phyloP scores from a whole-genome alignment of 306 rosid species.

The Quercus mongolica region DNA sequence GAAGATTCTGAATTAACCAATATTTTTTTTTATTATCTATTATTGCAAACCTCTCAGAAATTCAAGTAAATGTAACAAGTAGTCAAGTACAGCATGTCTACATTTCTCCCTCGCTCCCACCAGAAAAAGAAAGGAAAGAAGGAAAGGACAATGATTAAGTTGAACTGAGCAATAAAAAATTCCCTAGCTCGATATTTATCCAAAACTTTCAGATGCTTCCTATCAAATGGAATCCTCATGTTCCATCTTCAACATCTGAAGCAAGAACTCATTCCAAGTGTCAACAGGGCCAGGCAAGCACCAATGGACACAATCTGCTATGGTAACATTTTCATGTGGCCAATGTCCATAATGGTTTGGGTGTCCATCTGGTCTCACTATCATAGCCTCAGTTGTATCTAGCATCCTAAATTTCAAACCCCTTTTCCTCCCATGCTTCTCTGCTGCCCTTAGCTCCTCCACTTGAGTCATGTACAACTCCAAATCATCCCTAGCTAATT shows the following conservation, averaged over 20 bases:
- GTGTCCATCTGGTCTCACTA: constrained; percentile 87
- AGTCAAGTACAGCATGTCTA: too few relatives aligned
- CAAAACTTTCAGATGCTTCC: background rate
- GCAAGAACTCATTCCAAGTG: constrained; percentile 81
- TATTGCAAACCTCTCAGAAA: too few relatives aligned
- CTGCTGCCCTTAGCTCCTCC: constrained; percentile 54
- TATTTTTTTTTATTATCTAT: too few relatives aligned
- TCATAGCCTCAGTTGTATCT: constrained; percentile 69
- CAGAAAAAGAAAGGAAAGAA: background rate
- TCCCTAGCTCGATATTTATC: background rate
- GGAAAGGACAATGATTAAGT: background rate
- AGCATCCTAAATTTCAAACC: constrained; percentile 52
- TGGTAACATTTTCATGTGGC: constrained; percentile 33
- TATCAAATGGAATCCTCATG: background rate
- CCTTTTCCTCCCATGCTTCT: constrained; percentile 34
- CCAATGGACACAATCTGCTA: constrained; percentile 87
- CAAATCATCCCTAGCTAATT: constrained; percentile 24
- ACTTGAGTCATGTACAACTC: constrained; percentile 50
- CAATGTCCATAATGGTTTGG: constrained; percentile 62
- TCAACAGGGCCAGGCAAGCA: constrained; percentile 85
- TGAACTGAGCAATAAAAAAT: background rate
- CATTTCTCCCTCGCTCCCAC: too few relatives aligned
- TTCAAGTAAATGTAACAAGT: too few relatives aligned
- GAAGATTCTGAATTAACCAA: too few relatives aligned
- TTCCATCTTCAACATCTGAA: constrained; percentile 42